Evolutionary conservation across 2,329 filamentous ascomycete species (phyloP).

Genomic region (Pezicula rhizophila): DNA sequence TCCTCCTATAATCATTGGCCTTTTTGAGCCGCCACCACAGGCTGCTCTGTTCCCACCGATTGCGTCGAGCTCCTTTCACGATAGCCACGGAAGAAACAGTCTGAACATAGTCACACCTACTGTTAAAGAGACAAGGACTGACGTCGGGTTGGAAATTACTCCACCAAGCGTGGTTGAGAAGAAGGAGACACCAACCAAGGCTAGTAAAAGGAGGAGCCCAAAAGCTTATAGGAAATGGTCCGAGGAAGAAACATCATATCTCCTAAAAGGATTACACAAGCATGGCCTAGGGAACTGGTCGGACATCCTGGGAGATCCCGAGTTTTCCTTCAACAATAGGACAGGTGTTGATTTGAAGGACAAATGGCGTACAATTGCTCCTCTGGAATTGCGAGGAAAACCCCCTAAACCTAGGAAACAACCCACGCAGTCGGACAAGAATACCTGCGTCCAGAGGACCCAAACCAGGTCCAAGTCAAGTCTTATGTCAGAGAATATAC

Average conservation of each 20-base stretch:
- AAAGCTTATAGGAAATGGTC: slow-evolving; percentile 59
- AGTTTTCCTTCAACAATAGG: slow-evolving; percentile 55
- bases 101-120: slow-evolving; percentile 23
- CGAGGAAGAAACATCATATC: slow-evolving; percentile 57
- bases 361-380: slow-evolving; percentile 60
- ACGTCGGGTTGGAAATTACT: background rate
- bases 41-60: slow-evolving; percentile 60
- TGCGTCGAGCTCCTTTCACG: slow-evolving; percentile 48
- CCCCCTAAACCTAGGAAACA: slow-evolving; percentile 23
- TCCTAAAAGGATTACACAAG: slow-evolving; percentile 54
- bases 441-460: slow-evolving; percentile 19
- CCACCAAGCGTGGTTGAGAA: slow-evolving; percentile 1
- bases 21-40: slow-evolving; percentile 53
- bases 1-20: slow-evolving; percentile 60
- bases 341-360: slow-evolving; percentile 60
- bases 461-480: slow-evolving; percentile 38
- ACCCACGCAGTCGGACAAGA: slow-evolving; percentile 4
- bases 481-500: slow-evolving; percentile 48
- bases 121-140: slow-evolving; percentile 9
- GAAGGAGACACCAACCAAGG: slow-evolving; percentile 3
- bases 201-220: slow-evolving; percentile 41
- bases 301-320: slow-evolving; percentile 54
- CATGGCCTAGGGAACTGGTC: slow-evolving; percentile 63
- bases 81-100: slow-evolving; percentile 35
- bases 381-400: slow-evolving; percentile 48